A percentile compares a stretch with the other conserved stretches of the same genome.
phyloP scores from a whole-genome alignment of 2,329 filamentous ascomycete species.

The Cyclaneusma minus region DNA sequence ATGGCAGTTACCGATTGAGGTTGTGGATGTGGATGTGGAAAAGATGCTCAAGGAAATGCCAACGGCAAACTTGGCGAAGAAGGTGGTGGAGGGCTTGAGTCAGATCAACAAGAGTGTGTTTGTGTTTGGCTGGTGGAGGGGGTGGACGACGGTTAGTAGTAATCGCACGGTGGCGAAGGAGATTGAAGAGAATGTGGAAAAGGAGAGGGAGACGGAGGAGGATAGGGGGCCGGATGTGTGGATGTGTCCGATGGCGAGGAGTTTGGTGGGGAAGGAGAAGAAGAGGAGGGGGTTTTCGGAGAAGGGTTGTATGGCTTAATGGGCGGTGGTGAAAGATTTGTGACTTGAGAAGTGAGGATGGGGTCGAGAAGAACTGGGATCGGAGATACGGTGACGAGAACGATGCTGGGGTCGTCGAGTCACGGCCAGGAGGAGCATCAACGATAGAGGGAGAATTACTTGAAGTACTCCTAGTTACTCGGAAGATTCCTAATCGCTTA shows the following conservation, averaged over 20 bases:
- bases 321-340: too few relatives aligned
- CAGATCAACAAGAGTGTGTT: constrained; percentile 53
- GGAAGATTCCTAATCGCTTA: too few relatives aligned
- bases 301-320: too few relatives aligned
- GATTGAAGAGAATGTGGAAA: constrained; percentile 41
- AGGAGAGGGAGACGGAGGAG: constrained; percentile 27
- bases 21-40: constrained; percentile 29
- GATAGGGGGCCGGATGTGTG: constrained; percentile 45
- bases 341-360: too few relatives aligned
- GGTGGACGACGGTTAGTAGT: constrained; percentile 46
- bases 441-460: too few relatives aligned
- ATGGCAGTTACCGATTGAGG: constrained; percentile 42
- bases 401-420: too few relatives aligned
- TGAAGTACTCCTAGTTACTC: too few relatives aligned
- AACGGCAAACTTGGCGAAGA: constrained; percentile 22
- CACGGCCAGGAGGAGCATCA: too few relatives aligned
- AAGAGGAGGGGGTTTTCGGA: constrained; percentile 6
- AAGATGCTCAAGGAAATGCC: constrained; percentile 25
- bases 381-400: too few relatives aligned
- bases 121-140: constrained; percentile 46
- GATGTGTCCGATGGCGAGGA: constrained; percentile 48
- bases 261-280: constrained; percentile 52
- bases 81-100: constrained; percentile 32
- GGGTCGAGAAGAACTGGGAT: too few relatives aligned
- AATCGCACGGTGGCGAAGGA: constrained; percentile 48